Percentiles rank a stretch among this genome's conserved stretches.
phyloP scores from a whole-genome alignment of 345 rosid genomes.

The Gossypium bickii region DNA sequence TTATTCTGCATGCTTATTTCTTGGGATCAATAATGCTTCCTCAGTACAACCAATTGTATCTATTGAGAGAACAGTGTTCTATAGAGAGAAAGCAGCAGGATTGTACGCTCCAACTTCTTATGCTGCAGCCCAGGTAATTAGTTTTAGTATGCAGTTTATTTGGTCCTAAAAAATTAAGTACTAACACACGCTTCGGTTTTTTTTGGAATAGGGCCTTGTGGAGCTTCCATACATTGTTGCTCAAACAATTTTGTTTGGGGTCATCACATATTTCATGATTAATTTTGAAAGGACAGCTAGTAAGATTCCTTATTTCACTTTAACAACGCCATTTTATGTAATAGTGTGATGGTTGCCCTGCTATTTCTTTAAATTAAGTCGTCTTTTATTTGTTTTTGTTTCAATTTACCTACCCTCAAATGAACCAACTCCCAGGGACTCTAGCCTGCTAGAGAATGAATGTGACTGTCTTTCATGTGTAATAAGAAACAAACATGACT shows the following conservation, averaged over 20 bases:
- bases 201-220: slow-evolving; percentile 58
- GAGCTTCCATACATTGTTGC: slow-evolving; percentile 75
- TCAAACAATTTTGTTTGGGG: slow-evolving; percentile 65
- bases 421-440: neutral
- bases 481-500: neutral
- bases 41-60: slow-evolving; percentile 87
- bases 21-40: slow-evolving; percentile 82
- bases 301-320: slow-evolving; percentile 33
- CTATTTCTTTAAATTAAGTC: too few relatives aligned
- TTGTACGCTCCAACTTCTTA: slow-evolving; percentile 72
- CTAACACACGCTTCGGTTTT: neutral
- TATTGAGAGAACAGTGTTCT: slow-evolving; percentile 84
- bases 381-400: neutral
- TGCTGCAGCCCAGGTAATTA: slow-evolving; percentile 69
- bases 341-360: too few relatives aligned
- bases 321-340: neutral
- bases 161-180: neutral
- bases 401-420: neutral
- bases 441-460: neutral
- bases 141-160: neutral
- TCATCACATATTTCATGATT: slow-evolving; percentile 83
- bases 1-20: slow-evolving; percentile 71
- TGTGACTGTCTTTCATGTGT: neutral
- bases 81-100: slow-evolving; percentile 89
- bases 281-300: slow-evolving; percentile 67